Percentiles rank a stretch among this genome's conserved stretches.
phyloP scores from a whole-genome alignment of 768 basidiomycete genomes.

The Termitomyces sp. region DNA sequence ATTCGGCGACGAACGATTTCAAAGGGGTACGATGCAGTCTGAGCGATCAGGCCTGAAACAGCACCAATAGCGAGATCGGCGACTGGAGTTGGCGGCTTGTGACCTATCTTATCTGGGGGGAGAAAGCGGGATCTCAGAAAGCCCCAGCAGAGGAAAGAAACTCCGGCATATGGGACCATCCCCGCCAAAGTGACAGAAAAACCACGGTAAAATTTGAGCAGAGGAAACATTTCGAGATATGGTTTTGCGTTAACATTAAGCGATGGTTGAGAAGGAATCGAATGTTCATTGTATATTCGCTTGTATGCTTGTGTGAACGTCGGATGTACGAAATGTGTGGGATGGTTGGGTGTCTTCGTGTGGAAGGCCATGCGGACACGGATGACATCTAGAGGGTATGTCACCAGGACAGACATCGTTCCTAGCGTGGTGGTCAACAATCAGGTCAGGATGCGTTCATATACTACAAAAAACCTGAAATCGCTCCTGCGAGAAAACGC shows the following conservation, averaged over 20 bases:
- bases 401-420: conserved; percentile 82
- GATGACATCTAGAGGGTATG: conserved; percentile 94
- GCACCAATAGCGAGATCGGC: conserved; percentile 84
- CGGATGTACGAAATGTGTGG: conserved; percentile 29
- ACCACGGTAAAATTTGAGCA: conserved; percentile 95
- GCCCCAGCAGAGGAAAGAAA: conserved; percentile 92
- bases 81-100: conserved; percentile 36
- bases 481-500: conserved; percentile 83
- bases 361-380: conserved; percentile 95
- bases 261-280: conserved; percentile 24
- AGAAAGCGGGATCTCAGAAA: conserved; percentile 61
- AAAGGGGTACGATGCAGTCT: conserved; percentile 92
- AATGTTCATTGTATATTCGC: conserved; percentile 70
- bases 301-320: conserved; percentile 54
- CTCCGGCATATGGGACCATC: conserved; percentile 95
- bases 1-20: conserved; percentile 89
- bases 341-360: conserved; percentile 37
- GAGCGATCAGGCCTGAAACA: conserved; percentile 77
- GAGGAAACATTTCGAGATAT: conserved; percentile 59
- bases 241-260: conserved; percentile 18
- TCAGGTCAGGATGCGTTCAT: background rate
- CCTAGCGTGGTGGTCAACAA: conserved; percentile 36
- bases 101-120: conserved; percentile 36
- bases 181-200: conserved; percentile 89
- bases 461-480: conserved; percentile 61